phyloP scores from a whole-genome alignment of 2,329 filamentous ascomycete genomes.

The Calonectria henricotiae region DNA sequence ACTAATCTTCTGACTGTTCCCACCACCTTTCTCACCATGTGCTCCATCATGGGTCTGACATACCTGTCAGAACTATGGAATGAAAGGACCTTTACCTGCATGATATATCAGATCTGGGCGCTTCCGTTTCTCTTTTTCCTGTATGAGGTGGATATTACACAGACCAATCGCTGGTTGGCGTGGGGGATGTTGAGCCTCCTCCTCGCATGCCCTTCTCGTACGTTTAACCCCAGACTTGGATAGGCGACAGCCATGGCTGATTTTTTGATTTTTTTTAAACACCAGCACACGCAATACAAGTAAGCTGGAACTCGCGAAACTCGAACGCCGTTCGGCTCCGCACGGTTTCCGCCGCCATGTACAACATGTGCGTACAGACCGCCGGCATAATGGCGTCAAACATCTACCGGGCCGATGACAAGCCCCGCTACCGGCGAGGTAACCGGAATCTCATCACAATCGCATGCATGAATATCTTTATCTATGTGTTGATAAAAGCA shows the following conservation, averaged over 20 bases:
- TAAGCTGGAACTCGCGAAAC: constrained; percentile 70
- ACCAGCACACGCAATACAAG: constrained; percentile 64
- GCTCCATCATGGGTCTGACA: constrained; percentile 47
- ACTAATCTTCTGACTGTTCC: constrained; percentile 43
- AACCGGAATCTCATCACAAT: constrained; percentile 59
- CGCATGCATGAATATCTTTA: constrained; percentile 46
- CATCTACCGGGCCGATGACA: constrained; percentile 66
- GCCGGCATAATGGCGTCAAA: constrained; percentile 64
- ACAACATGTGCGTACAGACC: constrained; percentile 64
- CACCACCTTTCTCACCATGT: constrained; percentile 37
- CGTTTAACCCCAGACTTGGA: neutral
- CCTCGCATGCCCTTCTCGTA: constrained; percentile 55
- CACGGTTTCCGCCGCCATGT: constrained; percentile 73
- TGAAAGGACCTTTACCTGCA: constrained; percentile 52
- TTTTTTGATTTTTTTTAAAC: constrained; percentile 3
- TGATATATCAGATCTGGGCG: constrained; percentile 57
- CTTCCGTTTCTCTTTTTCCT: constrained; percentile 56
- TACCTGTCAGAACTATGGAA: constrained; percentile 55
- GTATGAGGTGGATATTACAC: constrained; percentile 51
- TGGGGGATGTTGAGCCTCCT: constrained; percentile 55
- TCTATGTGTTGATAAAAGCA: constrained; percentile 62
- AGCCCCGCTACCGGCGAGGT: constrained; percentile 62
- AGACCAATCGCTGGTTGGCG: constrained; percentile 53
- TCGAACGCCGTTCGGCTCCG: constrained; percentile 75
- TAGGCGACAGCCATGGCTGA: neutral